Evolutionary conservation across 176 grass and related monocot species (phyloP).

Genomic region (Coix lacrymajobi): DNA sequence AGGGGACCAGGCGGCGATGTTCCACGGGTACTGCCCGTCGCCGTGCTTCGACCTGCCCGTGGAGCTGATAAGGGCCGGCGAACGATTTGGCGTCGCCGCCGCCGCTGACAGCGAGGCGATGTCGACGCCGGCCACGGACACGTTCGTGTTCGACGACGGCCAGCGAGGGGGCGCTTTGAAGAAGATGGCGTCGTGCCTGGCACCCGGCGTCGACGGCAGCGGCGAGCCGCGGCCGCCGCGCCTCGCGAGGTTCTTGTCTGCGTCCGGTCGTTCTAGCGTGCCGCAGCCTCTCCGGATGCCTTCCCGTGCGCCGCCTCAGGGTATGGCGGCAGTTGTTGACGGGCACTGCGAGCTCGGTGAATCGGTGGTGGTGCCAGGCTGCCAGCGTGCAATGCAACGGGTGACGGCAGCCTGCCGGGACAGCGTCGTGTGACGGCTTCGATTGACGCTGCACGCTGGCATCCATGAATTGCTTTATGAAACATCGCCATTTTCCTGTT

Average conservation of each 20-base stretch:
- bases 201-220: background rate
- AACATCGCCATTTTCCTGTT: background rate
- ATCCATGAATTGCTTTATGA: background rate
- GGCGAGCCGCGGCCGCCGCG: background rate
- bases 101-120: background rate
- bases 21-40: conserved; percentile 39
- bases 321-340: background rate
- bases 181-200: conserved; percentile 40
- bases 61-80: conserved; percentile 29
- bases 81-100: background rate
- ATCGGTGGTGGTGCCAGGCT: background rate
- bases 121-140: conserved; percentile 10
- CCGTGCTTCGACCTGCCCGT: conserved; percentile 51
- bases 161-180: background rate
- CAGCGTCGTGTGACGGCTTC: background rate
- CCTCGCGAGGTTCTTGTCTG: conserved; percentile 34
- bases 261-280: background rate
- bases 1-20: background rate
- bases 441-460: background rate
- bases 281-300: background rate
- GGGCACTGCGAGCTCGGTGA: background rate
- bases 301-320: background rate
- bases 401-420: background rate
- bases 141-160: conserved; percentile 25
- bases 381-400: background rate